Conservation (phyloP, 2,329 filamentous ascomycete genomes). For the Trichothecium roseum region DNA sequence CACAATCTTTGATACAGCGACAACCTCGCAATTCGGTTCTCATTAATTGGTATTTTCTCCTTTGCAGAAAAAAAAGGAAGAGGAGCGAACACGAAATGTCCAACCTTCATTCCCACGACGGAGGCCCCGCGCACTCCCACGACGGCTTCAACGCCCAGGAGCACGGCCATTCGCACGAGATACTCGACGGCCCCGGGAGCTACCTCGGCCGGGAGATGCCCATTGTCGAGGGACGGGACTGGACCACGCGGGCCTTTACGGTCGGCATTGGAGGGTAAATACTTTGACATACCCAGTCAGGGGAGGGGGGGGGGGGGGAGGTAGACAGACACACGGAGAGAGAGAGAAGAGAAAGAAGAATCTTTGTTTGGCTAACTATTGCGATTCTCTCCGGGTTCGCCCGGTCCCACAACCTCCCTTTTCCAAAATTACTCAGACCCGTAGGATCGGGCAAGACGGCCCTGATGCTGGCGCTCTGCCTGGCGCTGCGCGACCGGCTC, state of each 20-base stretch:
- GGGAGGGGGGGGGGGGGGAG: too few species aligned
- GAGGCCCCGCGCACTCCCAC: conserved; percentile 45
- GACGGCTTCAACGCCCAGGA: conserved; percentile 50
- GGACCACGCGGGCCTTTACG: conserved; percentile 84
- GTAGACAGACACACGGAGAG: too few species aligned
- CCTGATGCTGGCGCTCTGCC: conserved; percentile 88
- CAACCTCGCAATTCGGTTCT: too few species aligned
- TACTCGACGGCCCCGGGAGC: conserved; percentile 86
- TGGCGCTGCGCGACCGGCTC: conserved; percentile 67
- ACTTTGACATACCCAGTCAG: too few species aligned
- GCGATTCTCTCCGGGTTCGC: too few species aligned
- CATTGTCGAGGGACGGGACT: conserved; percentile 77
- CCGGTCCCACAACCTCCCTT: too few species aligned
- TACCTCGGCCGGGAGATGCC: conserved; percentile 89
- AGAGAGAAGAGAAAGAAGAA: too few species aligned
- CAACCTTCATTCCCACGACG: conserved; percentile 43
- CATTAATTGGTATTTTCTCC: too few species aligned
- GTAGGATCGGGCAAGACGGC: conserved; percentile 97
- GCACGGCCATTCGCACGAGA: conserved; percentile 93
- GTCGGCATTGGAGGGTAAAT: conserved; percentile 96
- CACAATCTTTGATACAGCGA: too few species aligned
- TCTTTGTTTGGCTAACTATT: too few species aligned
- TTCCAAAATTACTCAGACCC: conserved; percentile 56
- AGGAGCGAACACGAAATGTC: too few species aligned
- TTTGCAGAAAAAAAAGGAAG: too few species aligned